A percentile compares a stretch with the other conserved stretches of the same genome.
Conservation (phyloP, 805 yeast species). For the Spathaspora gorwiae region DNA sequence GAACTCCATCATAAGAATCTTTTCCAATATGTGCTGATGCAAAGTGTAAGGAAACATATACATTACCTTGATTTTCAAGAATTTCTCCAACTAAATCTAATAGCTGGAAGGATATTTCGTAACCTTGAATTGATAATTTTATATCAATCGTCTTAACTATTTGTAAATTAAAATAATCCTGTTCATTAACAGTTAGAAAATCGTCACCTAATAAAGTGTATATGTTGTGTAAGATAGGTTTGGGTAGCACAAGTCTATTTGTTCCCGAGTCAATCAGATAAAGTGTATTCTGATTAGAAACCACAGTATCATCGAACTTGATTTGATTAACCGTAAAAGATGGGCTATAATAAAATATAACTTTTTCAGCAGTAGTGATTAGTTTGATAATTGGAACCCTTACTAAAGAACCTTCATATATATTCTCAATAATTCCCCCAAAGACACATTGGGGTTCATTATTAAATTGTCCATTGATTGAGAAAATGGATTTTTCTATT, state of each 20-base stretch:
- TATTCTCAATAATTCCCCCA: slow-evolving; percentile 21
- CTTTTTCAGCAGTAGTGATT: slow-evolving; percentile 8
- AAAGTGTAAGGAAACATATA: slow-evolving; percentile 9
- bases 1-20: slow-evolving; percentile 10
- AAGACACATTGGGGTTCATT: slow-evolving; percentile 10
- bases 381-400: slow-evolving; percentile 11
- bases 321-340: slow-evolving; percentile 12
- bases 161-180: slow-evolving; percentile 2
- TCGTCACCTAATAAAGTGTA: slow-evolving; percentile 7
- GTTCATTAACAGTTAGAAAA: slow-evolving; percentile 1
- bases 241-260: slow-evolving; percentile 12
- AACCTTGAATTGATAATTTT: not conserved
- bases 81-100: slow-evolving; percentile 11
- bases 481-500: slow-evolving; percentile 7
- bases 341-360: slow-evolving; percentile 6
- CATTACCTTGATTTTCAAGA: slow-evolving; percentile 6
- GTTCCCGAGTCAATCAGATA: slow-evolving; percentile 17
- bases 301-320: slow-evolving; percentile 4
- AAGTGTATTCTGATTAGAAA: slow-evolving; percentile 10
- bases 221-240: slow-evolving; percentile 11
- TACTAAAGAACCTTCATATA: slow-evolving; percentile 14
- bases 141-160: not conserved
- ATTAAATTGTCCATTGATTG: slow-evolving; percentile 8
- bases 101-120: slow-evolving; percentile 5
- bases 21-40: slow-evolving; percentile 9